Evolutionary conservation across 2,329 filamentous ascomycete genomes (phyloP).

Genomic region (Colletotrichum sp.): DNA sequence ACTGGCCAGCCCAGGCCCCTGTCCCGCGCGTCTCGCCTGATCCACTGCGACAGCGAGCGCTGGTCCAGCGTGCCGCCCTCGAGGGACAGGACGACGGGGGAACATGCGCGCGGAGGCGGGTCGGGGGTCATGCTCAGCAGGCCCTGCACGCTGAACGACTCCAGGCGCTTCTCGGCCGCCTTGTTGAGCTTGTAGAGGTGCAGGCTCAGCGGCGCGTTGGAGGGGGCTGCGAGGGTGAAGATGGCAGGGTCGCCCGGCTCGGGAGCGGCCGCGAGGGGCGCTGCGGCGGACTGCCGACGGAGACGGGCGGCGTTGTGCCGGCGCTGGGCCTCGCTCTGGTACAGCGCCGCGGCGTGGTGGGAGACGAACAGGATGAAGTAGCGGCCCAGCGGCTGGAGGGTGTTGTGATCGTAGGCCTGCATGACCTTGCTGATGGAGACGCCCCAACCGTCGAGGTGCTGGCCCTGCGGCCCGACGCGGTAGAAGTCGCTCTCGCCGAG

Average conservation of each 20-base stretch:
- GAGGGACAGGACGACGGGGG: slow-evolving; percentile 40
- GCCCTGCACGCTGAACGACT: slow-evolving; percentile 15
- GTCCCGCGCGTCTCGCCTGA: slow-evolving; percentile 45
- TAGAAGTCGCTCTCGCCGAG: slow-evolving; percentile 73
- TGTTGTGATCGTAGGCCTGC: slow-evolving; percentile 66
- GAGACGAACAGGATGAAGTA: slow-evolving; percentile 75
- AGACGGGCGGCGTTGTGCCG: slow-evolving; percentile 37
- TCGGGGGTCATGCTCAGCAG: slow-evolving; percentile 16
- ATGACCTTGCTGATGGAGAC: slow-evolving; percentile 67
- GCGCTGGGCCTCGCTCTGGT: slow-evolving; percentile 57
- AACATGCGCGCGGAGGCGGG: slow-evolving; percentile 21
- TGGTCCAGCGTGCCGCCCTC: slow-evolving; percentile 32
- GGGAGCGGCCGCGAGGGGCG: slow-evolving; percentile 41
- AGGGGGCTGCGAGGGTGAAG: slow-evolving; percentile 55
- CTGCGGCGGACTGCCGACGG: slow-evolving; percentile 31
- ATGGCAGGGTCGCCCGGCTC: slow-evolving; percentile 47
- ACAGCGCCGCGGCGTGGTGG: slow-evolving; percentile 61
- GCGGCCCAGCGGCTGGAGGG: slow-evolving; percentile 64
- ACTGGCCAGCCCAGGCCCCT: slow-evolving; percentile 32
- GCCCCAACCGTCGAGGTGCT: slow-evolving; percentile 71
- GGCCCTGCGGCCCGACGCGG: slow-evolving; percentile 64
- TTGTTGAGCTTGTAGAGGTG: slow-evolving; percentile 3
- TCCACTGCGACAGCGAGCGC: slow-evolving; percentile 35
- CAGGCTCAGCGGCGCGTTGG: slow-evolving; percentile 28
- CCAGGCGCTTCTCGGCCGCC: slow-evolving; percentile 31